Base-by-base conservation (phyloP, 2,329 filamentous ascomycete species). In the Colletotrichum australisinense region DNA sequence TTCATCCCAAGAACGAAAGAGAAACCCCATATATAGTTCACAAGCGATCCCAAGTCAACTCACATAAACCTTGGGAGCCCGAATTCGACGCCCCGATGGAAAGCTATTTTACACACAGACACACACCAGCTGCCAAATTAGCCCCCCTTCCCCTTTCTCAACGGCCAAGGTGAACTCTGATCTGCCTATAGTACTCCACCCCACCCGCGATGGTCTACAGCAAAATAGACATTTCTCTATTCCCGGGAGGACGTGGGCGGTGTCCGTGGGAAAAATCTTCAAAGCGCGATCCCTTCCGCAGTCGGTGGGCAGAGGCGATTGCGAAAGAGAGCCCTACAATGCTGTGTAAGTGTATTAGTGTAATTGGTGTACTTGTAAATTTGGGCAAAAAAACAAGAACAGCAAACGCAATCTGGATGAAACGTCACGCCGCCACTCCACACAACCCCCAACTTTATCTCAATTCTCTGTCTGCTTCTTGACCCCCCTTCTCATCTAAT, bases 391-490 rank as follows among this genome's bases (percentile, higher is more conserved):
- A 30, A n/a, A 5, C 16, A n/a, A 22, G 32, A 24, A 26, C 7
- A 5, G 52, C 26, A 42, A 49, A n/a, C 32, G 35, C n/a, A 52
- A 32, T 53, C n/a, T 22, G 42, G 19, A 62, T 52, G 64, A 60
- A 46, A 67, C 56, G 26, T 32, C 28, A 49, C 26, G 52, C n/a
- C 35, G 26, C 26, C 53, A 49, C 16, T 19, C 38, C 28, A 38
- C 22, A 30, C 55, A 46, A 46, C 49, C 38, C n/a, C n/a, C 28
- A 67, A 60, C 55, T 67, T 28, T 60, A 60, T 62, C 64, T 62
- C 28, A 49, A 12, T 60, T 32, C 28, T 16, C 8, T 30, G 4
- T 19, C 5, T 28, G 8, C 11, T 35, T 35, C 32, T 9, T 46
- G 22, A 12, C 42, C 42, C 35, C 42, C 8, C 19, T 49, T n/a